Evolutionary conservation across 2,329 filamentous ascomycete genomes (phyloP).

Genomic region (Pseudocercospora pini-densiflorae): DNA sequence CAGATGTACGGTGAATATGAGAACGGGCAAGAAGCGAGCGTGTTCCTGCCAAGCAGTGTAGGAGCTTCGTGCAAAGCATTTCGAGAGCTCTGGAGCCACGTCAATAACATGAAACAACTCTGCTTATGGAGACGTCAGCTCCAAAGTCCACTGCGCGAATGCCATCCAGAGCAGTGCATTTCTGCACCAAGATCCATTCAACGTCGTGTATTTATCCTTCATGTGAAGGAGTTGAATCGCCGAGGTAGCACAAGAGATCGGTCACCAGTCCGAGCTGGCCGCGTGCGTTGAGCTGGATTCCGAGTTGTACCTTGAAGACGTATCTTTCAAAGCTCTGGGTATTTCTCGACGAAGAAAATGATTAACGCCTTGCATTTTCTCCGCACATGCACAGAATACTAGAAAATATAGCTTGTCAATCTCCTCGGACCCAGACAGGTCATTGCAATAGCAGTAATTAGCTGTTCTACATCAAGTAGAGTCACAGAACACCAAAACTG

Average conservation of each 20-base stretch:
- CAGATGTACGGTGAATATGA: background rate
- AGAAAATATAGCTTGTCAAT: background rate
- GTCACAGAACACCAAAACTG: background rate
- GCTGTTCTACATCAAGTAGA: background rate
- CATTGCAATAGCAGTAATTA: background rate
- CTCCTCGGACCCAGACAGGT: background rate
- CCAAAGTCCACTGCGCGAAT: no score
- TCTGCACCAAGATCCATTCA: background rate
- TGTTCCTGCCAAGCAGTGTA: background rate
- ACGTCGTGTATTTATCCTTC: no score
- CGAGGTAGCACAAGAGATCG: no score
- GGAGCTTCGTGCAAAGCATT: background rate
- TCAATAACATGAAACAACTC: background rate
- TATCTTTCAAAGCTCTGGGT: background rate
- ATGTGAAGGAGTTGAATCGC: no score
- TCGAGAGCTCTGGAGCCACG: background rate
- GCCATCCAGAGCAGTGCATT: no score
- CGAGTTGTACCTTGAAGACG: background rate
- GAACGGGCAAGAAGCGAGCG: background rate
- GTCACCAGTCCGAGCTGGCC: no score
- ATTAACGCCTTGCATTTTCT: background rate
- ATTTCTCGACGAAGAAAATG: background rate
- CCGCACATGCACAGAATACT: background rate
- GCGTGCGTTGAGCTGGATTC: no score
- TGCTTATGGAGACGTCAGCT: background rate